A percentile compares a stretch with the other conserved stretches of the same genome.
Conservation (phyloP, 257 asterid genomes). For the Plantago major region DNA sequence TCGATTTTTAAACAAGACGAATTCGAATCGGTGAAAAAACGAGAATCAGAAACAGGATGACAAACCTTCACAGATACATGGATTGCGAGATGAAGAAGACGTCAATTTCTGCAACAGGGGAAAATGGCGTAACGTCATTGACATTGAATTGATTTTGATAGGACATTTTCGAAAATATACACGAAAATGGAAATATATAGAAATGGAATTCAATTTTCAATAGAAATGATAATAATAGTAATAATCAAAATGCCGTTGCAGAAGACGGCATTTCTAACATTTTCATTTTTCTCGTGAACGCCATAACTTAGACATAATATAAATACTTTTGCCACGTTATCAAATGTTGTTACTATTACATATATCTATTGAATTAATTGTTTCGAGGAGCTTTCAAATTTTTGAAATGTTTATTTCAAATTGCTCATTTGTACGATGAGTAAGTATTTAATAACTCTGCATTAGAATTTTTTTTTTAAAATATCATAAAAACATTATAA, state of each 20-base stretch:
- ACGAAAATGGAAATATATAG: background rate
- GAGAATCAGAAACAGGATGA: background rate
- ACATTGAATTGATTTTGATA: constrained; percentile 4
- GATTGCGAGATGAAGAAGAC: background rate
- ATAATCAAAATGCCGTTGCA: constrained; percentile 12
- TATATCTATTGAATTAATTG: no score
- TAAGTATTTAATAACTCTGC: no score
- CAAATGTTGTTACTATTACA: no score
- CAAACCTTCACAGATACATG: background rate
- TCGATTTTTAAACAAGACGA: constrained; percentile 7
- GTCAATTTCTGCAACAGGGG: background rate
- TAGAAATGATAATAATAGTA: background rate
- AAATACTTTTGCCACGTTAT: constrained; percentile 15
- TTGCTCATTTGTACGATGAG: no score
- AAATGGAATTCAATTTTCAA: background rate
- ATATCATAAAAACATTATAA: no score
- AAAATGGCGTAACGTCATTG: constrained; percentile 1
- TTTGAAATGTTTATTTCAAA: no score
- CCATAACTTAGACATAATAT: background rate
- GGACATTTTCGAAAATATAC: background rate
- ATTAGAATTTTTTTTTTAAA: no score
- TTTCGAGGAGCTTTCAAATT: no score
- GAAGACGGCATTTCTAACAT: constrained; percentile 6
- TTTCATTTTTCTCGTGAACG: constrained; percentile 1
- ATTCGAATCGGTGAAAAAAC: background rate